Evolutionary conservation across 2,329 filamentous ascomycete species (phyloP).

Genomic region (Fusarium redolens): DNA sequence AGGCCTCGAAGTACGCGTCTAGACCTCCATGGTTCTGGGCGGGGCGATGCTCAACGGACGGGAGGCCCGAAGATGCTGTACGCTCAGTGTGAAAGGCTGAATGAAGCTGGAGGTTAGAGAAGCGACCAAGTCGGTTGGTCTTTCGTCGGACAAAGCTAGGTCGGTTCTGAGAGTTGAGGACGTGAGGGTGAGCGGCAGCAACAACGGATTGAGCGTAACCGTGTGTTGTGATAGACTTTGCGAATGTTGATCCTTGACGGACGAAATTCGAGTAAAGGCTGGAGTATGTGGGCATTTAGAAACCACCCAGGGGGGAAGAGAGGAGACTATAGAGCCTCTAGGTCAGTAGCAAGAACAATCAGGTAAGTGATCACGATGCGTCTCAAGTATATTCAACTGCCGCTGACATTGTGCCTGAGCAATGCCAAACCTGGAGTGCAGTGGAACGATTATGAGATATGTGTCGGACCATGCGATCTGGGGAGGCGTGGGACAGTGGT

Average conservation of each 20-base stretch:
- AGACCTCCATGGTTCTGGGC: conserved; percentile 72
- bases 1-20: conserved; percentile 91
- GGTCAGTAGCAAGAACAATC: conserved; percentile 41
- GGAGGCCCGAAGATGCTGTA: conserved; percentile 59
- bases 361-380: background rate
- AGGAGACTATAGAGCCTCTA: conserved; percentile 56
- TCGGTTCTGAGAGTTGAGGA: conserved; percentile 78
- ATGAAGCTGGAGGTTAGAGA: conserved; percentile 72
- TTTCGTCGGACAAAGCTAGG: conserved; percentile 71
- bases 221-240: conserved; percentile 96
- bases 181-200: conserved; percentile 86
- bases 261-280: conserved; percentile 83
- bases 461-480: conserved; percentile 43
- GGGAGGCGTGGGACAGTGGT: conserved; percentile 36
- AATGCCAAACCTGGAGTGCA: conserved; percentile 27
- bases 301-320: conserved; percentile 70
- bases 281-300: conserved; percentile 90
- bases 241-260: conserved; percentile 86
- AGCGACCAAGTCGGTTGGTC: conserved; percentile 64
- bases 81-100: conserved; percentile 78
- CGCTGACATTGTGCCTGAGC: conserved; percentile 36
- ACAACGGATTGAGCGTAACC: conserved; percentile 98
- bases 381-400: conserved; percentile 10
- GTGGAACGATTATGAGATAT: conserved; percentile 47
- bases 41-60: conserved; percentile 63